Conservation (phyloP, 2,329 filamentous ascomycete species). For the Arthroderma sp. region DNA sequence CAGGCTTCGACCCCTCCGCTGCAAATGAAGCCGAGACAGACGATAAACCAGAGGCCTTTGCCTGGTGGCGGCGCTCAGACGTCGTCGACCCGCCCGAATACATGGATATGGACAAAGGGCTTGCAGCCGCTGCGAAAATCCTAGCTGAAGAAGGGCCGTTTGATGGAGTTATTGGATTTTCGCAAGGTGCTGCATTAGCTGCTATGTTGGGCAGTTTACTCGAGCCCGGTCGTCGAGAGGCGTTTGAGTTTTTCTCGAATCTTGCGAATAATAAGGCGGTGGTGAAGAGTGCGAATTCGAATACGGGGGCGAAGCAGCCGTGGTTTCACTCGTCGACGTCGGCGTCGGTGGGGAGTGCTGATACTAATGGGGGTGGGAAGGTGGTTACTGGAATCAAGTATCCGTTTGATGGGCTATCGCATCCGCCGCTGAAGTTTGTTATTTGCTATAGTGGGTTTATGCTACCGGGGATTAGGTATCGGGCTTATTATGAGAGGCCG, state of each 20-base stretch:
- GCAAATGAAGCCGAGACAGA: constrained; percentile 24
- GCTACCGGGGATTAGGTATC: constrained; percentile 48
- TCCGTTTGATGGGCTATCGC: constrained; percentile 37
- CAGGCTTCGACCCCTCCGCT: constrained; percentile 45
- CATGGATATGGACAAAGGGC: constrained; percentile 53
- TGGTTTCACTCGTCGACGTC: neutral
- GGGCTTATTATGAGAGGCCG: constrained; percentile 56
- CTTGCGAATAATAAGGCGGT: constrained; percentile 9
- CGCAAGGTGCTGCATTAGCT: constrained; percentile 61
- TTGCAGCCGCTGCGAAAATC: constrained; percentile 47
- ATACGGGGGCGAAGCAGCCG: neutral
- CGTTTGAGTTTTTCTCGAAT: constrained; percentile 34
- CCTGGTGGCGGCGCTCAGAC: constrained; percentile 60
- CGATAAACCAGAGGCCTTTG: constrained; percentile 53
- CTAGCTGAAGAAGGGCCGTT: constrained; percentile 54
- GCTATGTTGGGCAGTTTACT: constrained; percentile 60
- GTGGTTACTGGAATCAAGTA: constrained; percentile 37
- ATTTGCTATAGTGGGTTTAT: constrained; percentile 67
- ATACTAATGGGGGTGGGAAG: neutral
- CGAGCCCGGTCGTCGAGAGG: constrained; percentile 39
- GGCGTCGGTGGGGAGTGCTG: neutral
- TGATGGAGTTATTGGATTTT: constrained; percentile 71
- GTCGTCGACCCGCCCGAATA: constrained; percentile 54
- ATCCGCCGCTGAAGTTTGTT: constrained; percentile 54
- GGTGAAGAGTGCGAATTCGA: neutral